Conservation (phyloP, 768 basidiomycete species). For the Zangia roseola region DNA sequence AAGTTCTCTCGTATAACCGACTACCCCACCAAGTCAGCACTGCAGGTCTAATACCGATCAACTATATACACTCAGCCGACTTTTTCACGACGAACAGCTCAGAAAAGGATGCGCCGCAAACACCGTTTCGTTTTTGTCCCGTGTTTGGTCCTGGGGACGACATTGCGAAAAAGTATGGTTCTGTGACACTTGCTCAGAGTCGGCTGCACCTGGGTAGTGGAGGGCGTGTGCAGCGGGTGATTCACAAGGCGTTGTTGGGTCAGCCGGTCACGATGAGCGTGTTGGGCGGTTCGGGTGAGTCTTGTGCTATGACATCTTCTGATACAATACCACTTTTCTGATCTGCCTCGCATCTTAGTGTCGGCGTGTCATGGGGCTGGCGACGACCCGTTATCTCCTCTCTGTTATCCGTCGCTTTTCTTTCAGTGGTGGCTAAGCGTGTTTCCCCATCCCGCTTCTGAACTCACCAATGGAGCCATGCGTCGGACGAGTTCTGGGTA, state of each 20-base stretch:
- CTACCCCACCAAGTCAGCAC: constrained; percentile 30
- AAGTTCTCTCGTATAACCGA: constrained; percentile 41
- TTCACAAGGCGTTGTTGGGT: constrained; percentile 81
- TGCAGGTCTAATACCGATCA: constrained; percentile 62
- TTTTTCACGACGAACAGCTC: constrained; percentile 28
- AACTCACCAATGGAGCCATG: constrained; percentile 97
- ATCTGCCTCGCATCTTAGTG: constrained; percentile 44
- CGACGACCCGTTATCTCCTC: constrained; percentile 79
- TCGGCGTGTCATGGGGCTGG: constrained; percentile 94
- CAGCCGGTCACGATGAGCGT: constrained; percentile 88
- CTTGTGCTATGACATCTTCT: not conserved
- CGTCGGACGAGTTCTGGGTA: constrained; percentile 89
- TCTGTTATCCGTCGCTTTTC: constrained; percentile 92
- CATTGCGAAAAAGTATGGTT: constrained; percentile 77
- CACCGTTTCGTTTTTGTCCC: constrained; percentile 92
- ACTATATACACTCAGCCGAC: constrained; percentile 71
- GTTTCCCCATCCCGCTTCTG: constrained; percentile 98
- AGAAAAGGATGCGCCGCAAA: constrained; percentile 33
- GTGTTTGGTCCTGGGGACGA: constrained; percentile 80
- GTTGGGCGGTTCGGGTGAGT: constrained; percentile 82
- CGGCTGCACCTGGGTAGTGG: constrained; percentile 79
- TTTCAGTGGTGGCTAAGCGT: constrained; percentile 97
- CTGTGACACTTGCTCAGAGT: constrained; percentile 68
- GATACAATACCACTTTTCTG: not conserved
- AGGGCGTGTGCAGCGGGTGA: constrained; percentile 74